phyloP scores from a whole-genome alignment of 177 flowering plant species.

The Vitis hybrid region DNA sequence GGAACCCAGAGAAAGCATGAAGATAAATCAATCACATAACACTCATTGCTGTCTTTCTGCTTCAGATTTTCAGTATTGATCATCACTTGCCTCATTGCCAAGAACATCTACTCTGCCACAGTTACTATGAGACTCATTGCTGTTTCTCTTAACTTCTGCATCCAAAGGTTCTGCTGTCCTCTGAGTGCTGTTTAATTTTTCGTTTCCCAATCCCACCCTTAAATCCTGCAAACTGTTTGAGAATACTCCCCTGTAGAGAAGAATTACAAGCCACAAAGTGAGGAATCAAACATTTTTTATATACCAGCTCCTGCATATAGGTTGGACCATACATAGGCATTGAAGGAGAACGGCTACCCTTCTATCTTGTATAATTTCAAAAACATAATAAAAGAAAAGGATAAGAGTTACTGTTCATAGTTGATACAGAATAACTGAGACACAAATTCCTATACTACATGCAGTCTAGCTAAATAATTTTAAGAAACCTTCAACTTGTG shows the following conservation, averaged over 20 bases:
- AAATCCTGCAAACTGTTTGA: constrained; percentile 6
- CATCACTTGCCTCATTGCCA: background rate
- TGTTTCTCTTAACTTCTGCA: background rate
- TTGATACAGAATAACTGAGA: background rate
- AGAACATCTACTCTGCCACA: background rate
- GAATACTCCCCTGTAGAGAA: constrained; percentile 9
- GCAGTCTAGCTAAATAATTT: background rate
- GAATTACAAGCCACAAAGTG: background rate
- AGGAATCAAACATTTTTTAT: background rate
- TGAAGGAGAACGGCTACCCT: background rate
- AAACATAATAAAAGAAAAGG: background rate
- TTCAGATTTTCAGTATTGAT: no score
- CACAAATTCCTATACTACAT: background rate
- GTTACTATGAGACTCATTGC: background rate
- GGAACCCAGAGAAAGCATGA: no score
- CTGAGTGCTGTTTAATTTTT: background rate
- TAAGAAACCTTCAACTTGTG: background rate
- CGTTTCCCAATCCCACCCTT: constrained; percentile 1
- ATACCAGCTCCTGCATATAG: background rate
- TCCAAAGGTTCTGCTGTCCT: constrained; percentile 2
- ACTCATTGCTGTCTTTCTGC: no score
- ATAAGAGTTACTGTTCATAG: background rate
- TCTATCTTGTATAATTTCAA: background rate
- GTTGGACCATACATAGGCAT: background rate
- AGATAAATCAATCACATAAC: no score